Conservation (phyloP, 176 grass and related monocot species). For the Avena sativa region DNA sequence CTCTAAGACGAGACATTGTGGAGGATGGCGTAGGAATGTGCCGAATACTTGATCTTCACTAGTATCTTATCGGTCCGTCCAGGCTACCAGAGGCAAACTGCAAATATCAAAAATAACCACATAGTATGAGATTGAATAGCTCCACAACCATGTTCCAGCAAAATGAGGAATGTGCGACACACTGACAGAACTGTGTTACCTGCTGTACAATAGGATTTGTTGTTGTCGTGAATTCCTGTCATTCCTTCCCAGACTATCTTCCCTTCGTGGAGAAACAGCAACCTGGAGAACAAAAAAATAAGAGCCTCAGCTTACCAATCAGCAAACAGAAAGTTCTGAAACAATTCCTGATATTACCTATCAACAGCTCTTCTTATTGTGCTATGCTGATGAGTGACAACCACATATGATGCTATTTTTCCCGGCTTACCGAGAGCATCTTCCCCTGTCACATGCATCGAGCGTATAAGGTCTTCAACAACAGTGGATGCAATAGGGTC, state of each 20-base stretch:
- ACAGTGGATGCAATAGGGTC: constrained; percentile 98
- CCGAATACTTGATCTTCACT: constrained; percentile 26
- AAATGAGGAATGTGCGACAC: background rate
- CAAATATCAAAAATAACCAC: constrained; percentile 34
- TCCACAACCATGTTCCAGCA: background rate
- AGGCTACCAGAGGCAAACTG: constrained; percentile 97
- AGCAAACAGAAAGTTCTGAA: background rate
- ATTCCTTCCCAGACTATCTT: constrained; percentile 98
- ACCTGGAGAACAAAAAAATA: constrained; percentile 52
- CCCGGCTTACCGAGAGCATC: constrained; percentile 75
- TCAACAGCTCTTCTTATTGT: constrained; percentile 96
- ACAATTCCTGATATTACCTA: constrained; percentile 55
- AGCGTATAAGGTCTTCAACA: constrained; percentile 96
- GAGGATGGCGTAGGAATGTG: background rate
- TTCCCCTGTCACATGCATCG: constrained; percentile 69
- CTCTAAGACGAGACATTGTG: constrained; percentile 3
- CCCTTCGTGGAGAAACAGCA: constrained; percentile 90
- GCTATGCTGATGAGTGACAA: constrained; percentile 99
- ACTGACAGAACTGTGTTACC: constrained; percentile 41
- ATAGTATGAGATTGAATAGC: background rate
- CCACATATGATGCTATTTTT: constrained; percentile 83
- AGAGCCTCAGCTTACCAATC: background rate
- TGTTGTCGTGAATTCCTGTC: constrained; percentile 81
- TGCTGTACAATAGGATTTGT: constrained; percentile 89
- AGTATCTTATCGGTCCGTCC: constrained; percentile 86